Conservation (phyloP, 177 flowering plant species). For the Telopea speciosissima region DNA sequence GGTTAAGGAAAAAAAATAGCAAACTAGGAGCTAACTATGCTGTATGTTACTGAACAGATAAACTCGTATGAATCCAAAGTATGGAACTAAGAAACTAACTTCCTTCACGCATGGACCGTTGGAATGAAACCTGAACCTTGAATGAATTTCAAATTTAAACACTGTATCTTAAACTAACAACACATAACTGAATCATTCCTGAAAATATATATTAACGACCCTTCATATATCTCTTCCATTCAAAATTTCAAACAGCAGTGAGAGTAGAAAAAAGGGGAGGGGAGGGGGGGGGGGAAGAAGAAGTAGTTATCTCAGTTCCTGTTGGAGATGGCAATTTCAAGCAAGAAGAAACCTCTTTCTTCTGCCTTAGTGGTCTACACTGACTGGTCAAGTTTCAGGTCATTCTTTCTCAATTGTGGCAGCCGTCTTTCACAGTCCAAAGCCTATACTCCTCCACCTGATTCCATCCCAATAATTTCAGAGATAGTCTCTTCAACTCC, state of each 20-base stretch:
- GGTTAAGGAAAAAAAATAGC: too few species aligned
- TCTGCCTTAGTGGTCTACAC: conserved; percentile 10
- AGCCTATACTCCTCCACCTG: not conserved
- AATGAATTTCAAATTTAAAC: not conserved
- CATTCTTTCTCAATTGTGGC: conserved; percentile 10
- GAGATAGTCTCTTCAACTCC: not conserved
- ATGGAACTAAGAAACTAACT: too few species aligned
- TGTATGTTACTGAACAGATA: too few species aligned
- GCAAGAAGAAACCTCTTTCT: conserved; percentile 9
- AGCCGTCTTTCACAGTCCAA: conserved; percentile 7
- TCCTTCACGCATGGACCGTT: conserved; percentile 1
- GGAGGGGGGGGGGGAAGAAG: too few species aligned
- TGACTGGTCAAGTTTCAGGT: conserved; percentile 11
- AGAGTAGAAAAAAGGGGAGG: too few species aligned
- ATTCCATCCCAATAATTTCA: too few species aligned
- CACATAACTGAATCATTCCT: not conserved
- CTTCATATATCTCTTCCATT: too few species aligned
- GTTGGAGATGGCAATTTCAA: conserved; percentile 3
- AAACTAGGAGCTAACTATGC: too few species aligned
- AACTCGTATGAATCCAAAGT: too few species aligned
- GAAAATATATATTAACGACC: too few species aligned
- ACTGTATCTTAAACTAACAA: not conserved
- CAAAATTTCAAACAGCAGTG: too few species aligned
- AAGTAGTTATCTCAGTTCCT: not conserved
- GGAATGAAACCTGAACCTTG: not conserved